Base-by-base conservation (phyloP, 1,139 yeast genomes). In the Protomyces arabidopsidicola region DNA sequence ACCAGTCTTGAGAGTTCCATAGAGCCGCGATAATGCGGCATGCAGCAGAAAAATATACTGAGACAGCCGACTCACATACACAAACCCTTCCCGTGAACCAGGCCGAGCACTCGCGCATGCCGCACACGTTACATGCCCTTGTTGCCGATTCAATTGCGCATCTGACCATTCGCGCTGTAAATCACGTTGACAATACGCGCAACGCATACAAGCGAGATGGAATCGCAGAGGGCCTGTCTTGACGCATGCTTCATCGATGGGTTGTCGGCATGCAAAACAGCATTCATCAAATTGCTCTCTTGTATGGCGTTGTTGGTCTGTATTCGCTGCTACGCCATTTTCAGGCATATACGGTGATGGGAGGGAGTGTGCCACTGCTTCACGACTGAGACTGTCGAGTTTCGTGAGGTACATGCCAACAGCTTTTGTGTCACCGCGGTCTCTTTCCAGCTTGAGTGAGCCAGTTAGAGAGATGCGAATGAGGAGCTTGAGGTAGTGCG, bases 401-500 rank as follows among this genome's bases (percentile, higher is more conserved):
- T 45, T 59, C 4, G 57, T 52, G 18, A 65, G 53, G 70, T 88
- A 88, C 38, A 78, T 77, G 61, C 86, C 87, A 16, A 89, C 78
- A 0, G 93, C 88, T 36, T 64, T 50, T 12, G 53, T 53, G 53
- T 55, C 55, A 18, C 53, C 53, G 20, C 55, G 59, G 14, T 64
- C 66, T 10, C 64, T 54, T 54, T 64, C 67, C 18, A 65, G 50
- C 48, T 64, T 60, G 35, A 65, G 48, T 3, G 67, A 68, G 35
- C 63, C 67, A 12, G 67, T 65, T 38, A 65, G 50, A 2, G 67
- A 65, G 14, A 65, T 65, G 67, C 98, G 79, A 18, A 93, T 88
- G 45, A 93, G 78, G 10, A 93, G 79, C 73, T 95, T 93, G 71
- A 93, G 79, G 73, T 90, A 91, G 74, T 95, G 98, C 0, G 98